A percentile compares a stretch with the other conserved stretches of the same genome.
phyloP scores from a whole-genome alignment of 2,329 filamentous ascomycete genomes.

The Aspergillus glaucus region DNA sequence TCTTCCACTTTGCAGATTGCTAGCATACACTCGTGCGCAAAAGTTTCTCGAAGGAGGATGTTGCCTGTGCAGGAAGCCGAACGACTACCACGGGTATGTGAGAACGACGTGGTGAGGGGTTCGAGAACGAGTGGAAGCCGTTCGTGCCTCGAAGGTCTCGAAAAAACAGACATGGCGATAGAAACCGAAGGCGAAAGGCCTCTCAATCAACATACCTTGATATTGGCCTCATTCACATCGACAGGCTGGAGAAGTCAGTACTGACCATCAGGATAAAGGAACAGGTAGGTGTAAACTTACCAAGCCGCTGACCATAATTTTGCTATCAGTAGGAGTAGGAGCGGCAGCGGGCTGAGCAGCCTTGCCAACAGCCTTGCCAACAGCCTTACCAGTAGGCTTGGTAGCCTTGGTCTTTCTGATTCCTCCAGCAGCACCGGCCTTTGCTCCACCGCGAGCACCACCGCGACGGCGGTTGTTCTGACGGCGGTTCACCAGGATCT shows the following conservation, averaged over 20 bases:
- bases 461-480: slow-evolving; percentile 46
- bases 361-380: slow-evolving; percentile 38
- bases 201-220: slow-evolving; percentile 99
- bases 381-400: slow-evolving; percentile 27
- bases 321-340: slow-evolving; percentile 67
- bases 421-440: slow-evolving; percentile 71
- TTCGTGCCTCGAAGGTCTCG: slow-evolving; percentile 35
- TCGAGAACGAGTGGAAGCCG: slow-evolving; percentile 28
- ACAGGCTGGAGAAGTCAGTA: slow-evolving; percentile 61
- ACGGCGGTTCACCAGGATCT: slow-evolving; percentile 79
- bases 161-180: slow-evolving; percentile 54
- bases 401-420: slow-evolving; percentile 79
- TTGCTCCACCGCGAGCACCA: slow-evolving; percentile 42
- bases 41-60: slow-evolving; percentile 28
- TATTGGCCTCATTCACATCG: slow-evolving; percentile 93
- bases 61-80: slow-evolving; percentile 26
- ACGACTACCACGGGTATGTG: slow-evolving; percentile 18
- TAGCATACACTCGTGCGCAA: slow-evolving; percentile 22
- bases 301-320: slow-evolving; percentile 98
- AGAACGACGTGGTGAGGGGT: slow-evolving; percentile 18
- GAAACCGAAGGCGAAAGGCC: slow-evolving; percentile 64
- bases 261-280: slow-evolving; percentile 8
- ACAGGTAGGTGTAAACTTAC: slow-evolving; percentile 51
- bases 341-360: slow-evolving; percentile 59
- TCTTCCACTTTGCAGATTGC: slow-evolving; percentile 28